Evolutionary conservation across 2,329 filamentous ascomycete genomes (phyloP).

Genomic region (Talaromyces piceae): DNA sequence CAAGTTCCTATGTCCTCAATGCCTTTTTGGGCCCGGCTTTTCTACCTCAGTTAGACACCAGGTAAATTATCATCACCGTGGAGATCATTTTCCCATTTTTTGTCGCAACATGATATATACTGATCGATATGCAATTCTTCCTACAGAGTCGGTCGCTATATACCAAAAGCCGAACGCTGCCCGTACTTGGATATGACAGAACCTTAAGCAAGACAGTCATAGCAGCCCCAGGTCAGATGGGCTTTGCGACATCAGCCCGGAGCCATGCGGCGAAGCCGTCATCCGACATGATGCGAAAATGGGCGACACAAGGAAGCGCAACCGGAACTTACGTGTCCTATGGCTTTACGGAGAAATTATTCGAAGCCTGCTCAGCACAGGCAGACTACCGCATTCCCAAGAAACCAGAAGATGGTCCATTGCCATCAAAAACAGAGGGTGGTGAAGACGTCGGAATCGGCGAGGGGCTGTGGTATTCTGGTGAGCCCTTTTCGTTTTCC

Average conservation of each 20-base stretch:
- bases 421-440: slow-evolving; percentile 61
- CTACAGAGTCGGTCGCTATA: slow-evolving; percentile 6
- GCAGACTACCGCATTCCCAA: slow-evolving; percentile 68
- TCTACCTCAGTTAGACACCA: slow-evolving; percentile 6
- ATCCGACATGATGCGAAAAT: slow-evolving; percentile 22
- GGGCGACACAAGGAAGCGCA: slow-evolving; percentile 30
- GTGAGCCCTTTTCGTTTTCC: slow-evolving; percentile 36
- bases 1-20: slow-evolving; percentile 9
- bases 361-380: slow-evolving; percentile 64
- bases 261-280: slow-evolving; percentile 4
- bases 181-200: not conserved
- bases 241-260: not conserved
- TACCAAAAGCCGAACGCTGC: not conserved
- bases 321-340: slow-evolving; percentile 71
- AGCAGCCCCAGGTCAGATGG: not conserved
- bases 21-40: slow-evolving; percentile 4
- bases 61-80: slow-evolving; percentile 5
- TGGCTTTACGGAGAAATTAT: slow-evolving; percentile 68
- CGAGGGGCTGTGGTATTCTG: slow-evolving; percentile 71
- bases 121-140: not conserved
- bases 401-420: slow-evolving; percentile 52
- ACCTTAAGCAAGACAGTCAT: not conserved
- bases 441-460: slow-evolving; percentile 77
- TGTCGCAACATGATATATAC: not conserved
- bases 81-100: not conserved